A percentile compares a stretch with the other conserved stretches of the same genome.
Evolutionary conservation across 371 early-diverging fungal species (phyloP).

Genomic region (Zychaea mexicana): DNA sequence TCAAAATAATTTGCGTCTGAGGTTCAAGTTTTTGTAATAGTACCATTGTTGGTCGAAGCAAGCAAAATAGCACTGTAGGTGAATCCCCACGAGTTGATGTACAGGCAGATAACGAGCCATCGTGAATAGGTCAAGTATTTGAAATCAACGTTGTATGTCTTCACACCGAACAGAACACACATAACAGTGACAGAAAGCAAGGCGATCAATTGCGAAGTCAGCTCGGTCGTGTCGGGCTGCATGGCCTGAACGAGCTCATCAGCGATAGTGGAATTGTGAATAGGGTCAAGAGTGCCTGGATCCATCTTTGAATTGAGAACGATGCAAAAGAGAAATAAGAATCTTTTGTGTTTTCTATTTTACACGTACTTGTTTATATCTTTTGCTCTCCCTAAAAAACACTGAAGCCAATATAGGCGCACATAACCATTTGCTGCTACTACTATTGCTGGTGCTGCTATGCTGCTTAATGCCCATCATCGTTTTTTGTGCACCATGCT

Average conservation of each 20-base stretch:
- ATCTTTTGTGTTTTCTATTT: background rate
- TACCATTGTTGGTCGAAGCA: constrained; percentile 47
- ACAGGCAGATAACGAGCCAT: constrained; percentile 40
- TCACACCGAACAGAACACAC: constrained; percentile 43
- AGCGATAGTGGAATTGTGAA: background rate
- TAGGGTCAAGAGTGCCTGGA: background rate
- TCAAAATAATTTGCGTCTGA: no score
- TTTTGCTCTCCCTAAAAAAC: background rate
- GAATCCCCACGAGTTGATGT: constrained; percentile 48
- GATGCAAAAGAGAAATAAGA: background rate
- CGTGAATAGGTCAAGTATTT: constrained; percentile 39
- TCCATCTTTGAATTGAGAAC: background rate
- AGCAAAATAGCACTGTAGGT: constrained; percentile 39
- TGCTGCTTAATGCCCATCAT: no score
- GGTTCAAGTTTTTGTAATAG: no score
- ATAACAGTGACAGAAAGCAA: constrained; percentile 34
- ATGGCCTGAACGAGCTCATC: background rate
- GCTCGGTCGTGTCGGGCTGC: constrained; percentile 34
- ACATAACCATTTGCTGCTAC: background rate
- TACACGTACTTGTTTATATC: background rate
- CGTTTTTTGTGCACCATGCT: no score
- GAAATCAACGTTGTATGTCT: constrained; percentile 40
- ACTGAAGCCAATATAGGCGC: background rate
- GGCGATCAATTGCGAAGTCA: constrained; percentile 37
- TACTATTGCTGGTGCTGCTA: no score